Percentiles rank a stretch among this genome's conserved stretches.
phyloP scores from a whole-genome alignment of 805 yeast species.

The Candida ulmi region DNA sequence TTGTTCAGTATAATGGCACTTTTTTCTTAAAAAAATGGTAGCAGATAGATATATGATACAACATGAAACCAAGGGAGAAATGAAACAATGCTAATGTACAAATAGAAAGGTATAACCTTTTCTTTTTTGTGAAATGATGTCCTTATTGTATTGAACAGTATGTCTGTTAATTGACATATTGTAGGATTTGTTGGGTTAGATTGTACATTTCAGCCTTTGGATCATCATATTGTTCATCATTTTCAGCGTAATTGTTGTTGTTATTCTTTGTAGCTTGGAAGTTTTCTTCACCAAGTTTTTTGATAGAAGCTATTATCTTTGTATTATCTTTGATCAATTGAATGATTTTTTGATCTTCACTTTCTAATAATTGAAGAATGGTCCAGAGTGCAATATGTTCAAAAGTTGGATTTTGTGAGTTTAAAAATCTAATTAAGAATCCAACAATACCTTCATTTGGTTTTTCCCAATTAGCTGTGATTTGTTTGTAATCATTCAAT shows the following conservation, averaged over 20 bases:
- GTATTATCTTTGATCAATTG: conserved; percentile 49
- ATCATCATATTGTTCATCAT: conserved; percentile 45
- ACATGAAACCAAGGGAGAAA: too few relatives aligned
- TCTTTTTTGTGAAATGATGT: too few relatives aligned
- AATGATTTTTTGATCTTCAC: conserved; percentile 63
- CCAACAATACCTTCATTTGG: conserved; percentile 85
- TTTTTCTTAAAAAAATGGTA: too few relatives aligned
- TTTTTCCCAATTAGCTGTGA: conserved; percentile 69
- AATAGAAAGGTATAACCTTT: too few relatives aligned
- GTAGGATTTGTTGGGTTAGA: conserved; percentile 63
- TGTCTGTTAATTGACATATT: conserved; percentile 25
- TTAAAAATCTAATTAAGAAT: conserved; percentile 74
- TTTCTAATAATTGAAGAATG: conserved; percentile 84
- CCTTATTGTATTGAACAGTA: too few relatives aligned
- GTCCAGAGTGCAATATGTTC: conserved; percentile 99
- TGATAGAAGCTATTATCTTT: conserved; percentile 49
- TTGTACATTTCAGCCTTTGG: conserved; percentile 61
- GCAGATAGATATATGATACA: too few relatives aligned
- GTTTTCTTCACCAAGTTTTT: conserved; percentile 36
- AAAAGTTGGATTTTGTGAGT: conserved; percentile 84
- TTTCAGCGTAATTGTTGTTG: conserved; percentile 20
- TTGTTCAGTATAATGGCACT: too few relatives aligned
- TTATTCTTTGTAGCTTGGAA: conserved; percentile 25
- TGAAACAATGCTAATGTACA: too few relatives aligned
- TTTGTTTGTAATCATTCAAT: conserved; percentile 75